A percentile compares a stretch with the other conserved stretches of the same genome.
phyloP scores from a whole-genome alignment of 805 yeast species.

The Myxozyma melibiosi region DNA sequence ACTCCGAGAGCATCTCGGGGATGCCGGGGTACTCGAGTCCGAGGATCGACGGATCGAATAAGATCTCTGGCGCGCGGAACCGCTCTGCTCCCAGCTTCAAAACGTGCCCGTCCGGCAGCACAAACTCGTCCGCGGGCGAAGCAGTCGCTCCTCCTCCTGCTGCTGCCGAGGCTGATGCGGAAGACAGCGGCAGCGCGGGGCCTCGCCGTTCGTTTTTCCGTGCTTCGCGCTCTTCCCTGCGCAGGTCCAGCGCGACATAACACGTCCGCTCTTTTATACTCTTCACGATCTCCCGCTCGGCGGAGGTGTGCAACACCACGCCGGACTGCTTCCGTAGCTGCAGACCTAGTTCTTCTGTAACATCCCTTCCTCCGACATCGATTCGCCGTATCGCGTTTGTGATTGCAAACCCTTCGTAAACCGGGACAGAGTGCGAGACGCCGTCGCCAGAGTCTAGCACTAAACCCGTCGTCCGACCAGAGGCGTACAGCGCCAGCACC shows the following conservation, averaged over 20 bases:
- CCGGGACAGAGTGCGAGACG: constrained; percentile 83
- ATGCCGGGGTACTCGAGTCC: constrained; percentile 77
- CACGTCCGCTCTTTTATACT: constrained; percentile 76
- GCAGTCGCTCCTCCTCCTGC: constrained; percentile 6
- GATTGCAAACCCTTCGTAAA: constrained; percentile 83
- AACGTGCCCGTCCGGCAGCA: constrained; percentile 82
- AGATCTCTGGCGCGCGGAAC: constrained; percentile 75
- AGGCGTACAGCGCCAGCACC: constrained; percentile 78
- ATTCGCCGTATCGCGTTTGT: constrained; percentile 71
- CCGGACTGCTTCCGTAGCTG: constrained; percentile 71
- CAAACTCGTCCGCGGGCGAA: constrained; percentile 46
- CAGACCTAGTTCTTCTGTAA: constrained; percentile 72
- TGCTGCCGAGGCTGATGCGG: constrained; percentile 24
- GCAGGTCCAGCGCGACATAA: constrained; percentile 60
- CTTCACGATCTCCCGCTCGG: constrained; percentile 82
- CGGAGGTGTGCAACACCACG: constrained; percentile 61
- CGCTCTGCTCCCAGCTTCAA: constrained; percentile 67
- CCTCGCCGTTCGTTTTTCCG: constrained; percentile 25
- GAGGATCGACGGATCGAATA: constrained; percentile 75
- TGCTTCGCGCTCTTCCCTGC: constrained; percentile 57
- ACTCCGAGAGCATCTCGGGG: constrained; percentile 62
- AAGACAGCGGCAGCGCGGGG: constrained; percentile 31
- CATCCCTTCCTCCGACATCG: constrained; percentile 84
- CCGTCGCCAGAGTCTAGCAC: constrained; percentile 95
- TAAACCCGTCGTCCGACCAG: constrained; percentile 88